These are phyloP conservation scores for Kwoniella shivajii DNA, from an alignment of 1,284 basidiomycete genomes.

Conservation along the genomic window DNA sequence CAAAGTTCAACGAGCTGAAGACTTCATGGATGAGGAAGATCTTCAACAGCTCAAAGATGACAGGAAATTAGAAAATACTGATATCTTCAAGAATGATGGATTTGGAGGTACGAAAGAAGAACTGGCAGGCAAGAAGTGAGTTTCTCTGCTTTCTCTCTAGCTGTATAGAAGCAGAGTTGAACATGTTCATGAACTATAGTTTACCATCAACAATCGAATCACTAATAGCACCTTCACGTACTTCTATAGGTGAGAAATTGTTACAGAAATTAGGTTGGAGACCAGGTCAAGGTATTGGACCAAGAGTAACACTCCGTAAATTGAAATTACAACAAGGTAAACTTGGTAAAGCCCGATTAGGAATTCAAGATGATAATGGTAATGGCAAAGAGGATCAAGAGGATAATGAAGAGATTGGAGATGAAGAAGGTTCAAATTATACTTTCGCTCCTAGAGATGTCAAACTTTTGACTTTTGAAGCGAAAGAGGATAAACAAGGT, in stretches of 20 bases:
- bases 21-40: constrained; percentile 99
- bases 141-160: not conserved
- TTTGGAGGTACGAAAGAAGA: constrained; percentile 64
- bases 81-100: constrained; percentile 62
- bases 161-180: constrained; percentile 10
- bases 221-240: constrained; percentile 54
- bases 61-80: constrained; percentile 65
- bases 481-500: constrained; percentile 76
- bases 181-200: constrained; percentile 38
- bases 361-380: constrained; percentile 34
- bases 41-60: constrained; percentile 75
- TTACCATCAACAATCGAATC: constrained; percentile 59
- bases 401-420: constrained; percentile 58
- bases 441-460: constrained; percentile 82
- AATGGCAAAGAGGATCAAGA: constrained; percentile 57
- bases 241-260: constrained; percentile 71
- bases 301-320: constrained; percentile 77
- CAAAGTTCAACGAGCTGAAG: constrained; percentile 70
- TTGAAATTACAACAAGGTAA: constrained; percentile 69
- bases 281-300: constrained; percentile 87
- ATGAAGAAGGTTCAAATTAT: constrained; percentile 79
- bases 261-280: constrained; percentile 96
- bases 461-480: constrained; percentile 63
- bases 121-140: constrained; percentile 31
- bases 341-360: constrained; percentile 43